Percentiles rank a stretch among this genome's conserved stretches.
phyloP scores from a whole-genome alignment of 306 rosid genomes.

The Argentina anserina region DNA sequence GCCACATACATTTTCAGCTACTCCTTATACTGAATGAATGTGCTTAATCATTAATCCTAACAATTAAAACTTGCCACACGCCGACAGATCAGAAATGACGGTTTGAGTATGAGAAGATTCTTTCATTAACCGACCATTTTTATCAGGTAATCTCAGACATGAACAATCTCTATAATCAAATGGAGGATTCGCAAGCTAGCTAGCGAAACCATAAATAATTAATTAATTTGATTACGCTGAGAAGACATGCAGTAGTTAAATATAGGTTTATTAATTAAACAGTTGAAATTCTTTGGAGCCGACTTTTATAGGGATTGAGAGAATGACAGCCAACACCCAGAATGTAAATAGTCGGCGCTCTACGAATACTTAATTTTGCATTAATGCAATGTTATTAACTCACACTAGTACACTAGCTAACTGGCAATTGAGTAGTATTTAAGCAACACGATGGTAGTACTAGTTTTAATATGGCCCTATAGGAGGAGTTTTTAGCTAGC shows the following conservation, averaged over 20 bases:
- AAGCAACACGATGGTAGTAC: not conserved
- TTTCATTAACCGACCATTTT: conserved; percentile 41
- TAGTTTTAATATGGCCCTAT: not conserved
- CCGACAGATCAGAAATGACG: conserved; percentile 62
- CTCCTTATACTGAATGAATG: conserved; percentile 24
- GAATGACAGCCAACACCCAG: conserved; percentile 65
- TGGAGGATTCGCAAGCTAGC: not conserved
- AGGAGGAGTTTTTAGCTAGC: not conserved
- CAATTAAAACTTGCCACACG: conserved; percentile 23
- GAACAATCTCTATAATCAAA: conserved; percentile 24
- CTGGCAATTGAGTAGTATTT: conserved; percentile 17
- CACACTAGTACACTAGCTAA: not conserved
- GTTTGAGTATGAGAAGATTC: conserved; percentile 35
- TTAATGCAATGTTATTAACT: not conserved
- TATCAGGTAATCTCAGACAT: conserved; percentile 37
- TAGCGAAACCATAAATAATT: not conserved
- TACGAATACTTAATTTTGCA: conserved; percentile 9
- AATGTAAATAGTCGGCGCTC: conserved; percentile 57
- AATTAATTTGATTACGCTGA: conserved; percentile 21
- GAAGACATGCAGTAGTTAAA: conserved; percentile 41
- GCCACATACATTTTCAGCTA: conserved; percentile 13
- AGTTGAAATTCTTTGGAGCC: conserved; percentile 57
- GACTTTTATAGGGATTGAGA: conserved; percentile 52
- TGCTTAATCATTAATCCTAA: not conserved
- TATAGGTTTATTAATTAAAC: conserved; percentile 24